Conservation (phyloP, 306 rosid genomes). For the Ammopiptanthus mongolicus region DNA sequence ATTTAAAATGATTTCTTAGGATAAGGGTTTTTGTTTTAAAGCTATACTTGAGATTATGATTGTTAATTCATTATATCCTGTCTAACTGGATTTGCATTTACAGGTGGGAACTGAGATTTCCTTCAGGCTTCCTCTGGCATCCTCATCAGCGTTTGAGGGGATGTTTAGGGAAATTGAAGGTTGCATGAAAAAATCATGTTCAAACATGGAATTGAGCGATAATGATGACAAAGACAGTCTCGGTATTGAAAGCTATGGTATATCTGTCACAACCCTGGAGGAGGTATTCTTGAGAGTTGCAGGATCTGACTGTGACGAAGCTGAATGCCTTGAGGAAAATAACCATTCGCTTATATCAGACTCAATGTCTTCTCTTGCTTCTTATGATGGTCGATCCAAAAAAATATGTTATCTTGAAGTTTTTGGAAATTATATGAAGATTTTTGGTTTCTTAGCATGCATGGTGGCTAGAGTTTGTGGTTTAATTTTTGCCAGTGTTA, state of each 20-base stretch:
- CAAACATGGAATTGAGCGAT: slow-evolving; percentile 29
- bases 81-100: slow-evolving; percentile 23
- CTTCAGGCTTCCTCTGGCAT: slow-evolving; percentile 92
- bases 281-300: slow-evolving; percentile 97
- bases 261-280: slow-evolving; percentile 95
- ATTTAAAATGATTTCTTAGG: background rate
- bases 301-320: slow-evolving; percentile 67
- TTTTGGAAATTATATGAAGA: slow-evolving; percentile 49
- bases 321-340: slow-evolving; percentile 47
- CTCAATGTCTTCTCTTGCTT: slow-evolving; percentile 40
- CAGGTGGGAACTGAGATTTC: slow-evolving; percentile 99
- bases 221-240: slow-evolving; percentile 42
- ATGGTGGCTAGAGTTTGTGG: slow-evolving; percentile 57
- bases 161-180: slow-evolving; percentile 97
- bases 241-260: slow-evolving; percentile 94
- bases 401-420: slow-evolving; percentile 31
- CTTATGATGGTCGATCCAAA: slow-evolving; percentile 38
- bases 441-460: slow-evolving; percentile 50
- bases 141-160: slow-evolving; percentile 75
- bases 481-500: slow-evolving; percentile 47
- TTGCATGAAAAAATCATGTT: slow-evolving; percentile 55
- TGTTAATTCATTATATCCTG: slow-evolving; percentile 21
- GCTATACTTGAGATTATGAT: background rate
- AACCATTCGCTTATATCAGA: slow-evolving; percentile 28
- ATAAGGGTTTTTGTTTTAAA: background rate